Evolutionary conservation across 2,329 filamentous ascomycete species (phyloP), one percentile per base, ranked within the genome.

Genomic region (Talaromyces sp.): DNA sequence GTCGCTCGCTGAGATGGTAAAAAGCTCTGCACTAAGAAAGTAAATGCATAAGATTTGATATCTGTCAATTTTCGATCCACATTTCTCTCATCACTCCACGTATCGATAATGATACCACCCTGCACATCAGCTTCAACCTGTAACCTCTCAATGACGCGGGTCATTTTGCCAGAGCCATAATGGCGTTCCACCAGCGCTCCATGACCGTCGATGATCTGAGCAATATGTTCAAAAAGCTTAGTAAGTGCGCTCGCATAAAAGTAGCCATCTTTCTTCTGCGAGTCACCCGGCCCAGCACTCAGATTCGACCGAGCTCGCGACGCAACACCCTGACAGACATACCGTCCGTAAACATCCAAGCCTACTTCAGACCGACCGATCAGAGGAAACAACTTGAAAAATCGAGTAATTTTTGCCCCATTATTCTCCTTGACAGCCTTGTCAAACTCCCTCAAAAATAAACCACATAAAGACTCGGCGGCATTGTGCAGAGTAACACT

Each of bases 31-130:
- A 98, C 93, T 52, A 99, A 81, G 74, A 99, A 99, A 0, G 93
- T 97, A 77, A 97, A 99, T 0, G 95, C 93, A 74, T 99, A 99
- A 63, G 93, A 97, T 80, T 96, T 98, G 77, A 97, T 92, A 73
- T 99, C 95, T 2, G 91, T 98, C 67, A 99, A 82, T 73, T 90
- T 92, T 71, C 94, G 87, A 73, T 94, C 91, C 57, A 99, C 87
- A 66, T 83, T 86, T 66, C 93, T 86, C 74, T 98, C 94, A 69
- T 99, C 95, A 63, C 89, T 89, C 93, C 95, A 99, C 0, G 93
- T 95, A 75, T 99, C 95, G 61, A 99, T 82, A 66, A 99, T 89
- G 70, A 98, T 97, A 69, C 95, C 95, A 22, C 93, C 95, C 79
- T 99, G 95, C 1, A 97, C 90, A 78, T 99, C 95, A 2, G 93